These are phyloP conservation scores for Zygoascus meyerae DNA, from an alignment of 1,139 yeast genomes.

Conservation along the genomic window DNA sequence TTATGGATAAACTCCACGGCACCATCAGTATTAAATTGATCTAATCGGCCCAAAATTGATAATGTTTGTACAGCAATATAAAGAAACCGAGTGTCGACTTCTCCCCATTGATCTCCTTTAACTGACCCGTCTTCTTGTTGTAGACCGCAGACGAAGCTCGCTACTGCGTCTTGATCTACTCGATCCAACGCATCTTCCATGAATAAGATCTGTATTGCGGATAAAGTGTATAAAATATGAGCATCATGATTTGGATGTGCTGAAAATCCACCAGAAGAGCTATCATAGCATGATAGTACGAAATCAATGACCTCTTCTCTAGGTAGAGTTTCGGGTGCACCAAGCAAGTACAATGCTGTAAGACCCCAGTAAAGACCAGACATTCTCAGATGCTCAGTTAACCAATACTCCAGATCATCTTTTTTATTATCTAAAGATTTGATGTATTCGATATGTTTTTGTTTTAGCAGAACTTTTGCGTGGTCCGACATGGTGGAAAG, in stretches of 20 bases:
- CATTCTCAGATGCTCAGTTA: conserved; percentile 82
- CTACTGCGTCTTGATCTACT: conserved; percentile 36
- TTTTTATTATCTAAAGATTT: conserved; percentile 45
- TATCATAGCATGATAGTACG: conserved; percentile 58
- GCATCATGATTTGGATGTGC: conserved; percentile 88
- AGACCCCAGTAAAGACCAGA: conserved; percentile 95
- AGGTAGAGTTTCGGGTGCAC: conserved; percentile 52
- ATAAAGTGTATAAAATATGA: conserved; percentile 79
- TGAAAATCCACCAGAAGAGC: conserved; percentile 70
- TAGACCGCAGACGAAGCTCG: conserved; percentile 40
- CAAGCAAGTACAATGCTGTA: conserved; percentile 62
- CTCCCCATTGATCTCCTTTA: conserved; percentile 88
- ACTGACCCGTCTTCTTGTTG: conserved; percentile 80
- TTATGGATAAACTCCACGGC: conserved; percentile 59
- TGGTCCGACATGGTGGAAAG: background rate
- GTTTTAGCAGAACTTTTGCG: conserved; percentile 26
- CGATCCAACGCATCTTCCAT: conserved; percentile 55
- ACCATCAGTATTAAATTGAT: conserved; percentile 53
- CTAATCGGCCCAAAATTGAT: conserved; percentile 59
- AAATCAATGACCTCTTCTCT: conserved; percentile 57
- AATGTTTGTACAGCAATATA: conserved; percentile 75
- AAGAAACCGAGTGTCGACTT: conserved; percentile 84
- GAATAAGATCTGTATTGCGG: conserved; percentile 74
- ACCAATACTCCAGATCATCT: conserved; percentile 73
- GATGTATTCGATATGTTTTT: conserved; percentile 51